phyloP scores from a whole-genome alignment of 129 eudicot genomes.

The Flaveria ramosissima region DNA sequence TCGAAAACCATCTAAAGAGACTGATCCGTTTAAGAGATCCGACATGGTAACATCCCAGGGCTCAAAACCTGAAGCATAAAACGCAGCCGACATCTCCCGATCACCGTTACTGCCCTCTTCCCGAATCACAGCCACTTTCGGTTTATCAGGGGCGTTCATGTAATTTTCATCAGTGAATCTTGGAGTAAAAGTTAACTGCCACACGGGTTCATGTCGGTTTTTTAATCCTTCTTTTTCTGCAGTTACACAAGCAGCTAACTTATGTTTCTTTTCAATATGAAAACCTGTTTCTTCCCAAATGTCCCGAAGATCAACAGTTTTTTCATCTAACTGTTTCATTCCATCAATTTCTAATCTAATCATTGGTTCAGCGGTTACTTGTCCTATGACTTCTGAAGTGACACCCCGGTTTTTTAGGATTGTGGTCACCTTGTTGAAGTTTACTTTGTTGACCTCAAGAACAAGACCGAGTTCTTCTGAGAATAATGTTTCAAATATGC shows the following conservation, averaged over 20 bases:
- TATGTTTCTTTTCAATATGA: slow-evolving; percentile 64
- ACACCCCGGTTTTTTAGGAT: slow-evolving; percentile 49
- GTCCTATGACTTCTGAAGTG: slow-evolving; percentile 61
- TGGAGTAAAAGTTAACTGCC: slow-evolving; percentile 79
- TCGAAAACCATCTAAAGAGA: slow-evolving; percentile 49
- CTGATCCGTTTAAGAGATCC: slow-evolving; percentile 61
- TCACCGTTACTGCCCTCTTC: slow-evolving; percentile 98
- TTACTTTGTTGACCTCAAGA: slow-evolving; percentile 61
- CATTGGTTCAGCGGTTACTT: slow-evolving; percentile 48
- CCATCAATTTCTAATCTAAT: slow-evolving; percentile 64
- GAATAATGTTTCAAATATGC: slow-evolving; percentile 55
- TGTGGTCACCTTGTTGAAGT: slow-evolving; percentile 45
- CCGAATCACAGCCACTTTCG: slow-evolving; percentile 85
- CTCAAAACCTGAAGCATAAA: slow-evolving; percentile 68
- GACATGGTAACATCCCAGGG: slow-evolving; percentile 87
- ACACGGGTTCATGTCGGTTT: slow-evolving; percentile 65
- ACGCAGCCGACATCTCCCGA: slow-evolving; percentile 92
- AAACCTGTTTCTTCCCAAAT: slow-evolving; percentile 94
- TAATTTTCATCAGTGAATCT: slow-evolving; percentile 52
- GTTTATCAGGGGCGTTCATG: slow-evolving; percentile 51
- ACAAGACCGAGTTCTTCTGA: slow-evolving; percentile 93
- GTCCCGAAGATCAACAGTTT: slow-evolving; percentile 64
- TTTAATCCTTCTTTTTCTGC: slow-evolving; percentile 70
- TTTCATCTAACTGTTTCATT: slow-evolving; percentile 50
- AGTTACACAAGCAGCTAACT: slow-evolving; percentile 70